phyloP scores from a whole-genome alignment of 768 basidiomycete species.

The Suillus luteus region DNA sequence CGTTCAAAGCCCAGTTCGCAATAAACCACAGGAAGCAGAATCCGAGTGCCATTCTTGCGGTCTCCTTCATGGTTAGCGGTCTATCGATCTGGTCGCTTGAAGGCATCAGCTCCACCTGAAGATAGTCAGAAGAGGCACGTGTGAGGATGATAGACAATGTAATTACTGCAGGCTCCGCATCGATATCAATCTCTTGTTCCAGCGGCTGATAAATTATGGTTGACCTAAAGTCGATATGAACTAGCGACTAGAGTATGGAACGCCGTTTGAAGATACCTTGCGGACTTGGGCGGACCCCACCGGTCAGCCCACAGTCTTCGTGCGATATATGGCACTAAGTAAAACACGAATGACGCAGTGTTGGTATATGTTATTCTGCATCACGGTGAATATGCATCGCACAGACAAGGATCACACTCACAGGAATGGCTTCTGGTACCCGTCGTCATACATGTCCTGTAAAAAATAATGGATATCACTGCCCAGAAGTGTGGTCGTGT shows the following conservation, averaged over 20 bases:
- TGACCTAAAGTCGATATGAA: conserved; percentile 8
- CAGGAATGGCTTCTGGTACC: conserved; percentile 92
- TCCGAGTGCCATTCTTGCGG: conserved; percentile 70
- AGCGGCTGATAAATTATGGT: conserved; percentile 29
- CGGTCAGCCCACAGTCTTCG: conserved; percentile 28
- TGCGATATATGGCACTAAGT: conserved; percentile 66
- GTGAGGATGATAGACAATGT: neutral
- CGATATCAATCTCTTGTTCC: conserved; percentile 16
- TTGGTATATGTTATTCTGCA: conserved; percentile 86
- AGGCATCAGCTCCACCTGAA: conserved; percentile 1
- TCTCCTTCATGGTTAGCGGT: conserved; percentile 66
- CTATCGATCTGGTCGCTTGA: conserved; percentile 23
- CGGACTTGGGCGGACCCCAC: conserved; percentile 10
- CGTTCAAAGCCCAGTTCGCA: conserved; percentile 92
- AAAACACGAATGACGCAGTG: conserved; percentile 85
- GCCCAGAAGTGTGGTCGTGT: neutral
- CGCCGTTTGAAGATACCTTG: conserved; percentile 14
- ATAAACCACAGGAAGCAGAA: conserved; percentile 94
- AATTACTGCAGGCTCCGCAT: conserved; percentile 23
- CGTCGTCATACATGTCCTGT: conserved; percentile 56
- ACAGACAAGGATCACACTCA: conserved; percentile 24
- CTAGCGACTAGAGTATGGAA: neutral
- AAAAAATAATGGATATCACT: conserved; percentile 11
- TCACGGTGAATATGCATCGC: conserved; percentile 4
- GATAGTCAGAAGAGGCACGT: neutral